A percentile compares a stretch with the other conserved stretches of the same genome.
These are phyloP conservation scores for Colletotrichum chlorophyti DNA, from an alignment of 2,329 filamentous ascomycete species.

Conservation along the genomic window DNA sequence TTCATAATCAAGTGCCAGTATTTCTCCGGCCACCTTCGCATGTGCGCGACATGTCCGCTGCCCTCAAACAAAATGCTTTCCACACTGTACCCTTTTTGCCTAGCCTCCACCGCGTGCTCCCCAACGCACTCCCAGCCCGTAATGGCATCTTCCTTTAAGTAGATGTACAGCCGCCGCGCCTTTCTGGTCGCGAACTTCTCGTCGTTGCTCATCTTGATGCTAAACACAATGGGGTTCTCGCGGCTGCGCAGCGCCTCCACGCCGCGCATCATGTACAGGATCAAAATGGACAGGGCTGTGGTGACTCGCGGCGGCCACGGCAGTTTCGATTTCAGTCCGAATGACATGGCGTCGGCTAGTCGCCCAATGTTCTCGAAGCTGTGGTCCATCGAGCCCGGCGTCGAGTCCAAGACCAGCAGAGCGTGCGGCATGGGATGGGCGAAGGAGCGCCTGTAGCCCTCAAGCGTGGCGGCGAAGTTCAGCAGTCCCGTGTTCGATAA, in stretches of 20 bases:
- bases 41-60: slow-evolving; percentile 66
- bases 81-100: slow-evolving; percentile 54
- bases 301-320: slow-evolving; percentile 57
- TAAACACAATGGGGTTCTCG: slow-evolving; percentile 6
- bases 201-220: neutral
- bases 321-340: slow-evolving; percentile 52
- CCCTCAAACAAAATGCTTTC: slow-evolving; percentile 60
- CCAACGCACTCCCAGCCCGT: slow-evolving; percentile 63
- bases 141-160: slow-evolving; percentile 36
- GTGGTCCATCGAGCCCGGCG: slow-evolving; percentile 45
- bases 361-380: slow-evolving; percentile 45
- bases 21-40: slow-evolving; percentile 59
- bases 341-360: slow-evolving; percentile 61
- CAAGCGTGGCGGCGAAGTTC: slow-evolving; percentile 55
- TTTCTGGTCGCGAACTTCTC: slow-evolving; percentile 3
- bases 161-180: slow-evolving; percentile 10
- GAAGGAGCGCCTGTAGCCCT: slow-evolving; percentile 45
- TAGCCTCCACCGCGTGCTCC: slow-evolving; percentile 55
- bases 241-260: neutral
- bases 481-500: slow-evolving; percentile 66
- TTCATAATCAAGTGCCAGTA: slow-evolving; percentile 59
- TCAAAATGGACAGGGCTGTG: slow-evolving; percentile 50
- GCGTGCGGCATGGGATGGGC: slow-evolving; percentile 47
- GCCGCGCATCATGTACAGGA: slow-evolving; percentile 44
- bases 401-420: slow-evolving; percentile 58